Conservation (phyloP, 2,329 filamentous ascomycete genomes). For the Teratosphaeria nubilosa region DNA sequence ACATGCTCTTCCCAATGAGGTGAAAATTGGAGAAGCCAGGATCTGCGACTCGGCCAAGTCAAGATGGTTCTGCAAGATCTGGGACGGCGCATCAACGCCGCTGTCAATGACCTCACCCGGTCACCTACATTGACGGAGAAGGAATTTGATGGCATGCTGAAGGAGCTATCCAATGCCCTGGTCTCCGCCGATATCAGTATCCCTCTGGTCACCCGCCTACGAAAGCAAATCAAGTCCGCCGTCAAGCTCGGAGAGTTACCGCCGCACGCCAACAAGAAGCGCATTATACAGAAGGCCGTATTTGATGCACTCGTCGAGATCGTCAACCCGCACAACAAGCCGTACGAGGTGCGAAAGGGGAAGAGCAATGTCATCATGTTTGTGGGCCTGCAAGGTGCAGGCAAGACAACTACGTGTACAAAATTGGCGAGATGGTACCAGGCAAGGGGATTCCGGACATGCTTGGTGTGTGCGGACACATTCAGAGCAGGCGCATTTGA, state of each 20-base stretch:
- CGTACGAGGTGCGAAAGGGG: conserved; percentile 95
- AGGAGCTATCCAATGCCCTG: conserved; percentile 92
- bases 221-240: conserved; percentile 79
- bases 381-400: conserved; percentile 91
- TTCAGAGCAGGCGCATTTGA: conserved; percentile 98
- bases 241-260: conserved; percentile 95
- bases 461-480: conserved; percentile 92
- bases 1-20: neutral
- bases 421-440: conserved; percentile 94
- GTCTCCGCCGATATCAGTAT: conserved; percentile 97
- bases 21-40: neutral
- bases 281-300: conserved; percentile 92
- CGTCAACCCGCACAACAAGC: conserved; percentile 88
- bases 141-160: conserved; percentile 96
- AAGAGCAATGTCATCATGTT: conserved; percentile 99
- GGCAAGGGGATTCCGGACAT: conserved; percentile 82
- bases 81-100: conserved; percentile 94
- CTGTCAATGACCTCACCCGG: conserved; percentile 84
- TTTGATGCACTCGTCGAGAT: conserved; percentile 94
- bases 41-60: conserved; percentile 5
- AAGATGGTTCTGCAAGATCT: conserved; percentile 97
- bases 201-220: conserved; percentile 77
- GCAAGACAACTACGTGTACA: conserved; percentile 97
- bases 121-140: conserved; percentile 94
- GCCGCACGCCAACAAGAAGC: conserved; percentile 92